phyloP scores from a whole-genome alignment of 331 rosid genomes.

The Cydonia oblonga region DNA sequence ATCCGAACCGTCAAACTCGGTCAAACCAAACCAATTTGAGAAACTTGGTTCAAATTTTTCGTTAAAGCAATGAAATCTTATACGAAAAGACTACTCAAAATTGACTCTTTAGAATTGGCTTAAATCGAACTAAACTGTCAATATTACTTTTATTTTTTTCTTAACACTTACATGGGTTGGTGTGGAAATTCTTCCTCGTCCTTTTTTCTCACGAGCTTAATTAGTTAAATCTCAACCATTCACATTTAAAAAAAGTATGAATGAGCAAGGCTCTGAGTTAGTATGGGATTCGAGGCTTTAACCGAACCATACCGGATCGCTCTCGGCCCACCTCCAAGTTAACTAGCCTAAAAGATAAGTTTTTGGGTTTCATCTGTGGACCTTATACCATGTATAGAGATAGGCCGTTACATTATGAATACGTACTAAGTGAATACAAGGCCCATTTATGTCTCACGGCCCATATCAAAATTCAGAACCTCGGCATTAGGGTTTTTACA shows the following conservation, averaged over 20 bases:
- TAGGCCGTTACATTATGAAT: background rate
- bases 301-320: background rate
- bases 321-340: background rate
- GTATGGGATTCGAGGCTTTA: too few relatives aligned
- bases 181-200: background rate
- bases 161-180: background rate
- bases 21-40: background rate
- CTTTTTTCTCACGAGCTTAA: background rate
- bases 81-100: too few relatives aligned
- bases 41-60: background rate
- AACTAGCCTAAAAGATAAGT: background rate
- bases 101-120: background rate
- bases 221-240: background rate
- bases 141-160: too few relatives aligned
- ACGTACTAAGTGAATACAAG: background rate
- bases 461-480: background rate
- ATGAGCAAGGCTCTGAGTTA: rapidly evolving
- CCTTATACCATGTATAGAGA: background rate
- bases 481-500: background rate
- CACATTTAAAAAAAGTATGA: background rate
- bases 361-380: background rate
- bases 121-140: background rate
- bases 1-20: too few relatives aligned
- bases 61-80: background rate
- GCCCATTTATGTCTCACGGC: background rate